Conservation (phyloP, 1,284 basidiomycete genomes). For the Cutaneotrichosporon cyanovorans region DNA sequence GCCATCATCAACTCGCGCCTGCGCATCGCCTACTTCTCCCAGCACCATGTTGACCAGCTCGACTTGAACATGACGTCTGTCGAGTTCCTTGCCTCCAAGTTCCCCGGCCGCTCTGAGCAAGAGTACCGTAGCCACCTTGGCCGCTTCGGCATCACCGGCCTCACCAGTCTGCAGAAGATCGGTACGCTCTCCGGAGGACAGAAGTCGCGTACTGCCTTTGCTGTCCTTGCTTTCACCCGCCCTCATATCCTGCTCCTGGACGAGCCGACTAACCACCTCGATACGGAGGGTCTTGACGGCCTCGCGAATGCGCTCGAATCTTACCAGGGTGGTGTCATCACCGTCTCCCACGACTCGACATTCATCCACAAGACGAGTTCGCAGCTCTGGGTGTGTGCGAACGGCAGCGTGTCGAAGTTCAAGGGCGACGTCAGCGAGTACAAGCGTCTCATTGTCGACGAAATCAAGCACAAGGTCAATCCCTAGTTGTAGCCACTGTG, state of each 20-base stretch:
- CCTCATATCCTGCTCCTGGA: conserved; percentile 85
- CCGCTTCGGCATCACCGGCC: conserved; percentile 96
- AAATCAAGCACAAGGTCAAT: conserved; percentile 4
- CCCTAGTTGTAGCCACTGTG: neutral
- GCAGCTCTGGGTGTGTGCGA: conserved; percentile 64
- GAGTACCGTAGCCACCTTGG: conserved; percentile 92
- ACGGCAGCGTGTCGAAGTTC: conserved; percentile 76
- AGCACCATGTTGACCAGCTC: conserved; percentile 95
- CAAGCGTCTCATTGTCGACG: conserved; percentile 56
- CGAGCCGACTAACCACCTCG: conserved; percentile 96
- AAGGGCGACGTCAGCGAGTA: conserved; percentile 83
- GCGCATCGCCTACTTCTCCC: conserved; percentile 88
- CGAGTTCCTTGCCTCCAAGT: conserved; percentile 81
- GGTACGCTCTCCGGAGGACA: conserved; percentile 70
- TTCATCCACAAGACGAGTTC: conserved; percentile 67
- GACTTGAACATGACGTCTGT: conserved; percentile 79
- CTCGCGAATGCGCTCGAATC: conserved; percentile 76
- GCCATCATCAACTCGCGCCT: conserved; percentile 85
- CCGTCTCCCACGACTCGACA: conserved; percentile 88
- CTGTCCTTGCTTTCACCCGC: conserved; percentile 76
- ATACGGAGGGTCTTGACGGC: conserved; percentile 90
- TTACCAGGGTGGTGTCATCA: conserved; percentile 84
- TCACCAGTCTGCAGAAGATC: conserved; percentile 64
- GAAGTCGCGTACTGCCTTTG: conserved; percentile 93
- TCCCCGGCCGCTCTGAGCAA: conserved; percentile 92